These are phyloP conservation scores for Geotrichum fermentans DNA, from an alignment of 1,139 yeast genomes.

Conservation along the genomic window DNA sequence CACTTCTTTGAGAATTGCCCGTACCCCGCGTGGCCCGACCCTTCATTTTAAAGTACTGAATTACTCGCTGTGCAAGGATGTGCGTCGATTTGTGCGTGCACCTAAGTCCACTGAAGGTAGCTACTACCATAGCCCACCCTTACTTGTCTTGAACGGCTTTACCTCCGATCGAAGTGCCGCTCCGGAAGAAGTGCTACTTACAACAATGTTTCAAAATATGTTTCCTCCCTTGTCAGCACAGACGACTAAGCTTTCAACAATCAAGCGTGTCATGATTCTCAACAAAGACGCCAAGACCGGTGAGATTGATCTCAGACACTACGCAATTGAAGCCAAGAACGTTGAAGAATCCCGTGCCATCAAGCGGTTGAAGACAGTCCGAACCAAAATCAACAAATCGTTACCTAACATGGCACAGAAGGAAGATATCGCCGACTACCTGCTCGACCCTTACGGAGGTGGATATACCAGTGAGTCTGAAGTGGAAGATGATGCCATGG, in stretches of 20 bases:
- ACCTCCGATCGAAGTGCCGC: slow-evolving; percentile 43
- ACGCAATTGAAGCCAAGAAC: slow-evolving; percentile 78
- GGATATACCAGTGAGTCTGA: slow-evolving; percentile 87
- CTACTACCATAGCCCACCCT: slow-evolving; percentile 69
- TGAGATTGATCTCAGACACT: slow-evolving; percentile 80
- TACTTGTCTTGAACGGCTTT: slow-evolving; percentile 88
- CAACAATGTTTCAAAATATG: slow-evolving; percentile 91
- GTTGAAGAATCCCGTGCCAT: slow-evolving; percentile 81
- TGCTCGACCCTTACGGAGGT: slow-evolving; percentile 77
- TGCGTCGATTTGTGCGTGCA: slow-evolving; percentile 61
- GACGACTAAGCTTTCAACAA: slow-evolving; percentile 67
- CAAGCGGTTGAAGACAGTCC: slow-evolving; percentile 64
- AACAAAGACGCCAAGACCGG: slow-evolving; percentile 68
- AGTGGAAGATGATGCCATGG: slow-evolving; percentile 80
- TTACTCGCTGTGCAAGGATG: slow-evolving; percentile 81
- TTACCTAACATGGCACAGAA: slow-evolving; percentile 70
- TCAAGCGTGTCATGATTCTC: slow-evolving; percentile 80
- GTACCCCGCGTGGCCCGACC: slow-evolving; percentile 94
- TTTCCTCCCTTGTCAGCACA: slow-evolving; percentile 90
- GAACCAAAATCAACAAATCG: slow-evolving; percentile 46
- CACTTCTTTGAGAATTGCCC: slow-evolving; percentile 75
- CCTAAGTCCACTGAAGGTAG: slow-evolving; percentile 39
- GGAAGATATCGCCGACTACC: slow-evolving; percentile 73
- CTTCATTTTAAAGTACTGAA: slow-evolving; percentile 71
- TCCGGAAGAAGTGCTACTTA: slow-evolving; percentile 62